Evolutionary conservation across 768 basidiomycete genomes (phyloP).

Genomic region (Hericium erinaceus): DNA sequence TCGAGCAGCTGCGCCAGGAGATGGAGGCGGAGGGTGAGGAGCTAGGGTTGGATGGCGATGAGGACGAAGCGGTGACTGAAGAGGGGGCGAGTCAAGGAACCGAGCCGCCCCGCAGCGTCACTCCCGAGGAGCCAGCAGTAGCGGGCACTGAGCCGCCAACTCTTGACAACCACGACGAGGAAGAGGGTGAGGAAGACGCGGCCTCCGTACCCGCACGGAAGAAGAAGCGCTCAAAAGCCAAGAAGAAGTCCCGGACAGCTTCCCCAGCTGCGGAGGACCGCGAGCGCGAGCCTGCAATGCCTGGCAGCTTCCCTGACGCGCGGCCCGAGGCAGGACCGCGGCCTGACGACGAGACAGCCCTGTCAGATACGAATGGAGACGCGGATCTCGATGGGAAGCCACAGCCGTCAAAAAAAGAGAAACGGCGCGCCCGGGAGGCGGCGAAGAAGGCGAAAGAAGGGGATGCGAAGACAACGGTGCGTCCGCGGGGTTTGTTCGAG

Average conservation of each 20-base stretch:
- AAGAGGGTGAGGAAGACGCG: background rate
- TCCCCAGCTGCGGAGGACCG: background rate
- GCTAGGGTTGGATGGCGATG: constrained; percentile 35
- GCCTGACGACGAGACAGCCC: constrained; percentile 7
- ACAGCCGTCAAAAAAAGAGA: constrained; percentile 68
- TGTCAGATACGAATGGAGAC: constrained; percentile 2
- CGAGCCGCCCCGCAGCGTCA: background rate
- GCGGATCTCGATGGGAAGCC: constrained; percentile 10
- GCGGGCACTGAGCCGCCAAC: background rate
- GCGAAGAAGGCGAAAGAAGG: constrained; percentile 46
- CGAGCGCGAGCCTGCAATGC: background rate
- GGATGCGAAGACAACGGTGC: constrained; percentile 4
- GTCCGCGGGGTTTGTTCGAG: constrained; percentile 1
- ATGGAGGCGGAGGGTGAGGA: constrained; percentile 71
- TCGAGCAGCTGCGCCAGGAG: constrained; percentile 65
- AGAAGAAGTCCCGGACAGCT: constrained; percentile 12
- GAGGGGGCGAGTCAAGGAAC: background rate
- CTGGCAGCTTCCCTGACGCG: background rate
- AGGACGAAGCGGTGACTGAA: background rate
- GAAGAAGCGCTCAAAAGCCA: constrained; percentile 11
- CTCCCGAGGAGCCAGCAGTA: background rate
- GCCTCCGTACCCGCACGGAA: constrained; percentile 5
- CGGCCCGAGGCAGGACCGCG: background rate
- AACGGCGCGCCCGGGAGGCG: constrained; percentile 64
- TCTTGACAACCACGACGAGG: background rate